Base-by-base conservation (phyloP, 2,329 filamentous ascomycete genomes). In the Nannizziopsis barbatae region DNA sequence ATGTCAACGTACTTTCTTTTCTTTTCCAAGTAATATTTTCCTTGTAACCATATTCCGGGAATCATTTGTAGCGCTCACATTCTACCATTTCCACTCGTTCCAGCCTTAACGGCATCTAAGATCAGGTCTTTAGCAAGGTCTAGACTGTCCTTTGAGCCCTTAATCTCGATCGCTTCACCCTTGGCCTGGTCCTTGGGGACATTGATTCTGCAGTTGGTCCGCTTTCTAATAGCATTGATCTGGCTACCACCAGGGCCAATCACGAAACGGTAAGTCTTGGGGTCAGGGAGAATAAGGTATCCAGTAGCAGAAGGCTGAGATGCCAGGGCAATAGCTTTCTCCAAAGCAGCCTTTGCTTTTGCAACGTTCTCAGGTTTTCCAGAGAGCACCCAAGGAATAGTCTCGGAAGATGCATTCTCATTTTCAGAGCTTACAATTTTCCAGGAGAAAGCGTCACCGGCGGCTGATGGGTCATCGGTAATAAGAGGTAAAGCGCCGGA, bases 141-240 rank as follows among this genome's bases (percentile, higher is more conserved):
- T 33, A 94, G 80, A 10, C 86, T 87, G 12, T 87, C 84, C 61
- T 77, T 78, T 48, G 75, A 77, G 35, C 92, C 92, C 32, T 83
- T 74, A 59, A 98, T 84, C 71, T 95, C 87, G 63, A 98, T 95
- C 3, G 90, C 86, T 66, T 95, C 89, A 17, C 74, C 76, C 57
- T 71, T 69, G 33, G 72, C 72, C 66, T 93, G 84, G 60, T 86
- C 83, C 56, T 86, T 81, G 17, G 92, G 92, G 36, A 98, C 90
- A 55, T 89, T 88, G 63, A 98, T 93, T 70, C 84, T 88, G 69
- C 89, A 95, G 48, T 85, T 86, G 45, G 88, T 95, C 72, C 92
- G 81, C 71, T 86, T 87, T 57, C 92, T 81, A 63, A 98, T 95
- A 37, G 80, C 73, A 69, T 95, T 95, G 65, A 98, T 93, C 67